Percentiles rank a stretch among this genome's conserved stretches.
phyloP scores from a whole-genome alignment of 108 stramenopile genomes.

The Skeletonema menzelii region DNA sequence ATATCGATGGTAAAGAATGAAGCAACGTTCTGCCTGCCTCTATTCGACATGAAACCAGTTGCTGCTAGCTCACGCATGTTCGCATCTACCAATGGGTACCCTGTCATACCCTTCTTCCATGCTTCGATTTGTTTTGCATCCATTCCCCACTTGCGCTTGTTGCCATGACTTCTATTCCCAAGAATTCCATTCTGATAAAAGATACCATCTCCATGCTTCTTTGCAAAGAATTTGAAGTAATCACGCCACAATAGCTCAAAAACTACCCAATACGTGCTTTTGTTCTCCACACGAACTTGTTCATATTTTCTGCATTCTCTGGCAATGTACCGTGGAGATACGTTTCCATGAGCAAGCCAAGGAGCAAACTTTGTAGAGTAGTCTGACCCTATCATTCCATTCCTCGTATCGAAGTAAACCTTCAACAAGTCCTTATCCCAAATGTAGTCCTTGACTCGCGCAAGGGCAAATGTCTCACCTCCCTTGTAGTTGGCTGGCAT shows the following conservation, averaged over 20 bases:
- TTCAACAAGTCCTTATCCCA: constrained; percentile 88
- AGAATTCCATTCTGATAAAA: constrained; percentile 84
- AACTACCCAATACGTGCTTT: constrained; percentile 96
- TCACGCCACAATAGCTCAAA: constrained; percentile 97
- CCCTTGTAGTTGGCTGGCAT: constrained; percentile 77
- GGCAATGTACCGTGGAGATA: constrained; percentile 89
- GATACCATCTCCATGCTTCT: constrained; percentile 84
- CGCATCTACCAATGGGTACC: constrained; percentile 95
- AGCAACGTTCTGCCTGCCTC: constrained; percentile 95
- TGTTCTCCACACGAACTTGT: constrained; percentile 83
- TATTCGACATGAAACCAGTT: constrained; percentile 97
- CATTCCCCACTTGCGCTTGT: constrained; percentile 59
- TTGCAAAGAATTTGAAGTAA: constrained; percentile 92
- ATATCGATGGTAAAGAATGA: constrained; percentile 93
- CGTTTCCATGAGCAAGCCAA: constrained; percentile 93
- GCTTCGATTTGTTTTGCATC: constrained; percentile 59
- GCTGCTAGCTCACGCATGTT: constrained; percentile 97
- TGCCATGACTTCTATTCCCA: constrained; percentile 17
- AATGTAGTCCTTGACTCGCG: constrained; percentile 87
- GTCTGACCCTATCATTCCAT: constrained; percentile 95
- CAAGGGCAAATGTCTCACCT: constrained; percentile 91
- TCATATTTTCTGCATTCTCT: constrained; percentile 87
- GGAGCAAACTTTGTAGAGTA: constrained; percentile 95
- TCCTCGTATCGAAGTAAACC: constrained; percentile 95
- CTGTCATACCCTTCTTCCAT: constrained; percentile 87